Conservation (phyloP, 306 rosid species). For the Boehmeria nivea region DNA sequence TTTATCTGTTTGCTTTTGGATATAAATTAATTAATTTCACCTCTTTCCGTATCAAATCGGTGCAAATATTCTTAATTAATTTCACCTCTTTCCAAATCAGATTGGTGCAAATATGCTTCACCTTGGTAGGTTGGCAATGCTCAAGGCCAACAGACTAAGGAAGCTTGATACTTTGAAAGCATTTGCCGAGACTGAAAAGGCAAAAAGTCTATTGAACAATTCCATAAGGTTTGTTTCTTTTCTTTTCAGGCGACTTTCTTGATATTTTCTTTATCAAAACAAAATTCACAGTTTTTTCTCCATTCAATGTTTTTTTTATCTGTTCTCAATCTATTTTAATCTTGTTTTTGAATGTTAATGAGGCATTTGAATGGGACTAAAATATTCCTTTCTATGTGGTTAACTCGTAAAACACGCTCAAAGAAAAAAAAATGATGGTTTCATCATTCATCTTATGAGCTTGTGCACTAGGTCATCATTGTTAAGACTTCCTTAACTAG, state of each 20-base stretch:
- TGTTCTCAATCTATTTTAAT: not conserved
- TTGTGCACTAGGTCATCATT: no score
- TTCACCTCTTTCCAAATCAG: constrained; percentile 17
- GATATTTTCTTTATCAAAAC: no score
- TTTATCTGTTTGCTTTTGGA: not conserved
- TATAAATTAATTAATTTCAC: not conserved
- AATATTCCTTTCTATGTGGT: no score
- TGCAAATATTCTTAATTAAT: constrained; percentile 49
- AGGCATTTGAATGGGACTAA: no score
- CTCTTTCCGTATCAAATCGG: constrained; percentile 38
- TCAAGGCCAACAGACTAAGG: constrained; percentile 36
- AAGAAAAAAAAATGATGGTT: no score
- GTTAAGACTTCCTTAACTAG: no score
- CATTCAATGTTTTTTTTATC: not conserved
- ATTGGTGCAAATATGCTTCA: constrained; percentile 77
- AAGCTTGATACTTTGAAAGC: constrained; percentile 39
- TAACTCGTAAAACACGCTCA: no score
- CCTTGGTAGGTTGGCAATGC: constrained; percentile 58
- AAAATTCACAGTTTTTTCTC: no score
- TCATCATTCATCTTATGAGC: no score
- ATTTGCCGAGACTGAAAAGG: constrained; percentile 50
- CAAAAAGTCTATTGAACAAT: constrained; percentile 42
- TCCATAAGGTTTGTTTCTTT: constrained; percentile 55
- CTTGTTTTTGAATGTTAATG: not conserved
- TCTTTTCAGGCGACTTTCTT: constrained; percentile 13